Base-by-base conservation (phyloP, 2,329 filamentous ascomycete species). In the Monilinia aucupariae region DNA sequence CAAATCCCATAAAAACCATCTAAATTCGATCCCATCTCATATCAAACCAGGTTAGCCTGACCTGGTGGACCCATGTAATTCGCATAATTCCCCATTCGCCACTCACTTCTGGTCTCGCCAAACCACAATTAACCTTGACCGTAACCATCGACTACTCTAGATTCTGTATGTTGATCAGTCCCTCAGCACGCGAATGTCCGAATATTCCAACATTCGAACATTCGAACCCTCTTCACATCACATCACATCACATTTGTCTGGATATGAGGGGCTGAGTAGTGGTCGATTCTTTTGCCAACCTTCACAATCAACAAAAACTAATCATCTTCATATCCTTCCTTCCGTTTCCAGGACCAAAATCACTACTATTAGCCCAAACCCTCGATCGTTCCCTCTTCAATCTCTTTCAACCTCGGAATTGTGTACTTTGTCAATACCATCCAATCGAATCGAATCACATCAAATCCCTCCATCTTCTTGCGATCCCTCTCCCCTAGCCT, bases 41-140 rank as follows among this genome's bases (percentile, higher is more conserved):
- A 47, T 56, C 27, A 34, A 34, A 47, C 22, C n/a, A n/a, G n/a
- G n/a, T n/a, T n/a, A n/a, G n/a, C n/a, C n/a, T n/a, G n/a, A n/a
- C n/a, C n/a, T n/a, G n/a, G n/a, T n/a, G n/a, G 27, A 34, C 41
- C 41, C 41, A 56, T 34, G n/a, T 41, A 22, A 43, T 34, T 22
- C 10, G 12, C 51, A 37, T 27, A 30, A 17, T 13, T 8, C 22
- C n/a, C 27, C 39, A 56, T 56, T 56, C 54, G 54, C 54, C 54
- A 56, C 54, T 56, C 54, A 56, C 54, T 56, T 56, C 41, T 25
- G 37, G 25, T 55, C 52, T 55, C 37, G 52, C 37, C 52, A 39
- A 53, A 53, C n/a, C 34, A 39, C 22, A 54, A 41, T 41, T 37
- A 37, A 37, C n/a, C n/a, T n/a, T n/a, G n/a, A n/a, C n/a, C n/a